A percentile compares a stretch with the other conserved stretches of the same genome.
phyloP scores from a whole-genome alignment of 169 alveolate species.

The Theileria luwenshuni region DNA sequence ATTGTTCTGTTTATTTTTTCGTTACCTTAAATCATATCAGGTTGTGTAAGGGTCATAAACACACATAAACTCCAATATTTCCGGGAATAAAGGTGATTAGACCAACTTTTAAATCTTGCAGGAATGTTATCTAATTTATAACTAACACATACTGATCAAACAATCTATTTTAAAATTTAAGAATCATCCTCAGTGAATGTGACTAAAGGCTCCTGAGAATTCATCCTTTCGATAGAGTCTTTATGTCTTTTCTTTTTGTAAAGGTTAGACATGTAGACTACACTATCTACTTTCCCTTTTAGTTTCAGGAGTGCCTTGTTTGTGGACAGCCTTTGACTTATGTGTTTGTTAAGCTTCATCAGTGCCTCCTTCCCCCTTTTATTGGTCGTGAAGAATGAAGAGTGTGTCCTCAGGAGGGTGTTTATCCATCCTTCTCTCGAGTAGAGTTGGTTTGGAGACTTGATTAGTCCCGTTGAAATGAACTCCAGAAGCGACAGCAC shows the following conservation, averaged over 20 bases:
- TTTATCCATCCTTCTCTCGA: slow-evolving; percentile 69
- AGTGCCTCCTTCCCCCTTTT: slow-evolving; percentile 45
- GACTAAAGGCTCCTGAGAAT: slow-evolving; percentile 58
- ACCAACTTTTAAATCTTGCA: no score
- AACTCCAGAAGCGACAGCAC: slow-evolving; percentile 65
- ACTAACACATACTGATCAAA: no score
- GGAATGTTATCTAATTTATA: no score
- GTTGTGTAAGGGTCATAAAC: no score
- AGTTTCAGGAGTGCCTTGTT: slow-evolving; percentile 58
- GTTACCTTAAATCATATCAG: no score
- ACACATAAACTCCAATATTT: no score
- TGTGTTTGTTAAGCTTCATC: slow-evolving; percentile 46
- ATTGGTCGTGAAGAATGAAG: slow-evolving; percentile 39
- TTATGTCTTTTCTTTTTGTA: slow-evolving; percentile 31
- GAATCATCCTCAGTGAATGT: slow-evolving; percentile 35
- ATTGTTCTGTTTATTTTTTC: no score
- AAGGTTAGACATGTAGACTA: slow-evolving; percentile 50
- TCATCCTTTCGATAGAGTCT: slow-evolving; percentile 41
- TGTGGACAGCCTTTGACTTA: slow-evolving; percentile 35
- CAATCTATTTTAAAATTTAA: no score
- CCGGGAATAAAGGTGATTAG: no score
- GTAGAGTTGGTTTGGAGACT: slow-evolving; percentile 63
- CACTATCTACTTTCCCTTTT: slow-evolving; percentile 68
- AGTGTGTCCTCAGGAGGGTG: slow-evolving; percentile 52
- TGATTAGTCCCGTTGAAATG: slow-evolving; percentile 45